Conservation (phyloP, 2,329 filamentous ascomycete genomes). For the Alternaria solani region DNA sequence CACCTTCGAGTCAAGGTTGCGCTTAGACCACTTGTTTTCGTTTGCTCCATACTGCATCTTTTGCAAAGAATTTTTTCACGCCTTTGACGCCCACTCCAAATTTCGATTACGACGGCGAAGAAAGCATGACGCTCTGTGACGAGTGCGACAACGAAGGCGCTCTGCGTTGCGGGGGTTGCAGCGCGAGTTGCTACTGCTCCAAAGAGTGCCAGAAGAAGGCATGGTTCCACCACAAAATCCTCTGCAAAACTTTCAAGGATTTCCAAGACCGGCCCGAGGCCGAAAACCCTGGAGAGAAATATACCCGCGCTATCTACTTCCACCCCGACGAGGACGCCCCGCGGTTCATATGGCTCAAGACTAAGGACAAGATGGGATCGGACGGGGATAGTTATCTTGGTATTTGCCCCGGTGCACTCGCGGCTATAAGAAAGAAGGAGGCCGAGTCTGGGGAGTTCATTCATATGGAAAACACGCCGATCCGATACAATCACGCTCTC, state of each 20-base stretch:
- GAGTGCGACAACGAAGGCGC: not conserved
- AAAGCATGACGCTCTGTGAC: not conserved
- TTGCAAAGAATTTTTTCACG: too few relatives aligned
- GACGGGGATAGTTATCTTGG: not conserved
- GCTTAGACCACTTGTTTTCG: not conserved
- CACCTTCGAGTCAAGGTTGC: not conserved
- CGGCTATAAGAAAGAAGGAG: not conserved
- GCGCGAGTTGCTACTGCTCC: not conserved
- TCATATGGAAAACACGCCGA: not conserved
- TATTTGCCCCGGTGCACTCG: not conserved
- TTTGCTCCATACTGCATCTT: not conserved
- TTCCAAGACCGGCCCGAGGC: not conserved
- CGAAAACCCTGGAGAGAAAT: not conserved
- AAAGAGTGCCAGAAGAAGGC: constrained; percentile 2
- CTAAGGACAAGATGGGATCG: not conserved
- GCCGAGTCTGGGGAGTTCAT: not conserved
- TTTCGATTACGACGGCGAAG: not conserved
- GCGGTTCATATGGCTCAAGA: not conserved
- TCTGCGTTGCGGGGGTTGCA: not conserved
- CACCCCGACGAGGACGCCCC: not conserved
- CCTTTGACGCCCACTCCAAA: too few relatives aligned
- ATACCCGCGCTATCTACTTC: not conserved
- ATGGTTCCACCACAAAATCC: not conserved
- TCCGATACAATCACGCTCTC: not conserved
- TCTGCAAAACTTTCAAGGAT: not conserved